Percentiles rank a stretch among this genome's conserved stretches.
phyloP scores from a whole-genome alignment of 768 basidiomycete species.

The Suillus sp. region DNA sequence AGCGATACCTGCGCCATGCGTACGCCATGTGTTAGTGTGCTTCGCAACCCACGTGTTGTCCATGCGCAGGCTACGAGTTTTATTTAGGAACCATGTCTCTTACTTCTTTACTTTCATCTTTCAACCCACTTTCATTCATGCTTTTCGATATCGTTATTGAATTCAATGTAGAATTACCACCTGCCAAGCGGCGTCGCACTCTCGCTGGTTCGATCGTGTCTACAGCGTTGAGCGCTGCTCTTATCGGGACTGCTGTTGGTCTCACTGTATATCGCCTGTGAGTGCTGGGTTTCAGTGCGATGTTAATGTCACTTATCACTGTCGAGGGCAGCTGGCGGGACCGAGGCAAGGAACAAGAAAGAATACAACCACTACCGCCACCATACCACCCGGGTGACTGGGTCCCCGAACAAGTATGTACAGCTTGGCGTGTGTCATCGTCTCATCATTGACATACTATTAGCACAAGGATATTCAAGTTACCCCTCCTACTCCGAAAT shows the following conservation, averaged over 20 bases:
- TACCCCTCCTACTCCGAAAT: slow-evolving; percentile 41
- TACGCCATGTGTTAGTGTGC: slow-evolving; percentile 23
- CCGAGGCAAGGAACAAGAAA: slow-evolving; percentile 59
- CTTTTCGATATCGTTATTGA: slow-evolving; percentile 43
- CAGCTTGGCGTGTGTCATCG: neutral
- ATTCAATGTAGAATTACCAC: slow-evolving; percentile 69
- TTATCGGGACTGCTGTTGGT: slow-evolving; percentile 86
- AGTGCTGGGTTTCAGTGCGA: slow-evolving; percentile 33
- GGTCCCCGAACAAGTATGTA: slow-evolving; percentile 41
- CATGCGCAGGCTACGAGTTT: slow-evolving; percentile 20
- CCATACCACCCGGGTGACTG: slow-evolving; percentile 67
- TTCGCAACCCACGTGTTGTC: slow-evolving; percentile 21
- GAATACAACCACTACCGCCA: slow-evolving; percentile 53
- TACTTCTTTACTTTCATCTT: slow-evolving; percentile 19
- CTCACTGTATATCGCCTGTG: slow-evolving; percentile 86
- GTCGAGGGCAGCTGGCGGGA: slow-evolving; percentile 65
- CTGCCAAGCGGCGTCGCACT: slow-evolving; percentile 77
- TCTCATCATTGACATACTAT: slow-evolving; percentile 2
- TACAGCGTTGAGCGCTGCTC: slow-evolving; percentile 80
- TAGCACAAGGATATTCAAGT: slow-evolving; percentile 36
- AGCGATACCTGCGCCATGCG: slow-evolving; percentile 29
- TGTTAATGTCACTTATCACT: slow-evolving; percentile 9
- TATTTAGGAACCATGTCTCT: slow-evolving; percentile 17
- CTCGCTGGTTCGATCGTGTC: slow-evolving; percentile 83
- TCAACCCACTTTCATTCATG: slow-evolving; percentile 29